phyloP scores from a whole-genome alignment of 768 basidiomycete genomes.

The Harrya chromipes region DNA sequence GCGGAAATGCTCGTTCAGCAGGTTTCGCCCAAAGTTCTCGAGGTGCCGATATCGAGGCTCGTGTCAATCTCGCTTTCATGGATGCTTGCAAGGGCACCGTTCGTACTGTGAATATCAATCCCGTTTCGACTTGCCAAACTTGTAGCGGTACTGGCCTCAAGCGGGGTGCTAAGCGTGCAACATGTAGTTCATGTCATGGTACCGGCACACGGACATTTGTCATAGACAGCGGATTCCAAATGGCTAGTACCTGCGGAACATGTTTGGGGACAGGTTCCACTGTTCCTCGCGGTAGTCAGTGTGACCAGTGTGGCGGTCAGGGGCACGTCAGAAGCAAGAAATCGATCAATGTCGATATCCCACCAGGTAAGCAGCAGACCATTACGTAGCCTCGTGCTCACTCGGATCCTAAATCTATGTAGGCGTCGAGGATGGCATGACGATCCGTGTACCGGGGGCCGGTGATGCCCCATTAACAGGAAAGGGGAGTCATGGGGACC shows the following conservation, averaged over 20 bases:
- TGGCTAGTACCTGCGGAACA: slow-evolving; percentile 84
- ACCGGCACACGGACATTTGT: slow-evolving; percentile 86
- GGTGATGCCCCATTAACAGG: slow-evolving; percentile 85
- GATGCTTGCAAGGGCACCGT: slow-evolving; percentile 92
- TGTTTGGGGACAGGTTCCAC: slow-evolving; percentile 82
- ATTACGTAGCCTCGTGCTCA: background rate
- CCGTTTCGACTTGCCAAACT: slow-evolving; percentile 77
- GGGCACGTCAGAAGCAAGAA: slow-evolving; percentile 85
- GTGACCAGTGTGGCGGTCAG: slow-evolving; percentile 77
- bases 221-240: slow-evolving; percentile 92
- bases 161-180: slow-evolving; percentile 74
- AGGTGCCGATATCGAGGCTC: slow-evolving; percentile 82
- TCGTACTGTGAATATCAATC: slow-evolving; percentile 71
- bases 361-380: slow-evolving; percentile 60
- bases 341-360: slow-evolving; percentile 76
- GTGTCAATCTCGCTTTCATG: slow-evolving; percentile 76
- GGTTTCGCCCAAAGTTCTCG: slow-evolving; percentile 44
- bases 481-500: slow-evolving; percentile 77
- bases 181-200: slow-evolving; percentile 81
- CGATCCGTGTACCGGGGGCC: slow-evolving; percentile 70
- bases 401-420: slow-evolving; percentile 10
- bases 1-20: slow-evolving; percentile 43
- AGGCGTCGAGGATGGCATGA: slow-evolving; percentile 97
- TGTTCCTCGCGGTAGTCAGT: slow-evolving; percentile 75
- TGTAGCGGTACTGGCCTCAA: slow-evolving; percentile 89